phyloP scores from a whole-genome alignment of 805 yeast genomes.

The Hanseniaspora pseudoguilliermondii region DNA sequence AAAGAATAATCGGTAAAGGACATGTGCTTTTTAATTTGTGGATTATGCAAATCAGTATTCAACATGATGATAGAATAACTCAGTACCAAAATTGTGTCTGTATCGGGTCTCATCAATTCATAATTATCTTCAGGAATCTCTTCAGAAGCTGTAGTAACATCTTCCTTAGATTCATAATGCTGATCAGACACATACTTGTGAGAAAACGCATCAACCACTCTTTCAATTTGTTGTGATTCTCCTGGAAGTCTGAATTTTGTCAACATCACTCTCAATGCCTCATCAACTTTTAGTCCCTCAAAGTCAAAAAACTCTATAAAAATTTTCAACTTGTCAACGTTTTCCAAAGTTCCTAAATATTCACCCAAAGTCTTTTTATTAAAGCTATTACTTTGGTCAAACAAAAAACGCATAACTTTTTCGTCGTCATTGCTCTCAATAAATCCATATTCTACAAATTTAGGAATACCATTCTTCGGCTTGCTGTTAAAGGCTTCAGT shows the following conservation, averaged over 20 bases:
- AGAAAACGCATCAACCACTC: slow-evolving; percentile 78
- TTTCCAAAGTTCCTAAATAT: slow-evolving; percentile 63
- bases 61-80: slow-evolving; percentile 88
- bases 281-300: slow-evolving; percentile 71
- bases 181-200: slow-evolving; percentile 63
- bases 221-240: slow-evolving; percentile 91
- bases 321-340: slow-evolving; percentile 42
- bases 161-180: slow-evolving; percentile 23
- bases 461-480: slow-evolving; percentile 61
- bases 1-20: slow-evolving; percentile 65
- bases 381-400: slow-evolving; percentile 63
- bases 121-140: slow-evolving; percentile 22
- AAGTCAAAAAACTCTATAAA: slow-evolving; percentile 69
- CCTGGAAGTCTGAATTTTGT: slow-evolving; percentile 88
- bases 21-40: slow-evolving; percentile 88
- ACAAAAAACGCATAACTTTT: slow-evolving; percentile 65
- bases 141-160: slow-evolving; percentile 10
- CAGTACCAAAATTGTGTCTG: slow-evolving; percentile 77
- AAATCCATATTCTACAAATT: slow-evolving; percentile 53
- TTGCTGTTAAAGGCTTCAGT: slow-evolving; percentile 64
- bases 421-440: slow-evolving; percentile 40
- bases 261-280: slow-evolving; percentile 71
- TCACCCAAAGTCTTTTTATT: slow-evolving; percentile 85
- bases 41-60: slow-evolving; percentile 87
- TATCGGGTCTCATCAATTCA: slow-evolving; percentile 53